Percentiles rank a stretch among this genome's conserved stretches.
These are phyloP conservation scores for Nitzschia sp. DNA, from an alignment of 108 stramenopile species.

Conservation along the genomic window DNA sequence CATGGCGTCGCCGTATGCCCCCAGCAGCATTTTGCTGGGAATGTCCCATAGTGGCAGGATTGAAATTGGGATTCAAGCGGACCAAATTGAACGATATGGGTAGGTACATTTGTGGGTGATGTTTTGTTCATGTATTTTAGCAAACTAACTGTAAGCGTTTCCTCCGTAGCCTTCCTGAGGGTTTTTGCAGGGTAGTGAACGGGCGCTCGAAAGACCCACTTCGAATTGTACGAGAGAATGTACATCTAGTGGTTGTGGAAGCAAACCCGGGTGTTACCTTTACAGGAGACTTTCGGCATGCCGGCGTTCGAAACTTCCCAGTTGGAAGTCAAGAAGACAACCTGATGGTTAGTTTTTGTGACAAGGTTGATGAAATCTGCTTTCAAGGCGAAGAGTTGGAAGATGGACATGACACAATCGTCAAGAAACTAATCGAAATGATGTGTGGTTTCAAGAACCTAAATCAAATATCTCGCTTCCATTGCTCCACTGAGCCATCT, in stretches of 20 bases:
- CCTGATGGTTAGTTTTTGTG: conserved; percentile 15
- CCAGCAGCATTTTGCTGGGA: conserved; percentile 23
- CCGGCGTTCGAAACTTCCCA: conserved; percentile 25
- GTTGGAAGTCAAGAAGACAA: conserved; percentile 12
- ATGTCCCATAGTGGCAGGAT: conserved; percentile 6
- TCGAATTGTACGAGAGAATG: conserved; percentile 33
- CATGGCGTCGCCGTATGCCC: conserved; percentile 32
- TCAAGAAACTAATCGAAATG: conserved; percentile 13
- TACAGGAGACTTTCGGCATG: conserved; percentile 44
- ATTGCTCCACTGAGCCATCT: conserved; percentile 25
- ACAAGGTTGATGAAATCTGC: conserved; percentile 6
- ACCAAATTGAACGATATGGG: conserved; percentile 33
- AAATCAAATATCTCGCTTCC: conserved; percentile 28
- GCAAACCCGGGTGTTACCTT: conserved; percentile 26
- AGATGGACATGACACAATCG: not conserved
- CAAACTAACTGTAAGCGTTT: too few species aligned
- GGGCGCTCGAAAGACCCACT: conserved; percentile 15
- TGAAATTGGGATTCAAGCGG: conserved; percentile 35
- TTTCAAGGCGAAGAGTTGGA: not conserved
- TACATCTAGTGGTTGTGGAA: conserved; percentile 29
- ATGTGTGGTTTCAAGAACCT: conserved; percentile 23
- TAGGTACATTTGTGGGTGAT: not conserved
- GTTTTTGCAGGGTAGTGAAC: conserved; percentile 13
- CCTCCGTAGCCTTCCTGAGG: not conserved
- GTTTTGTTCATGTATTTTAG: too few species aligned